Conservation (phyloP, 2,329 filamentous ascomycete genomes). For the Westerdykella sp. region DNA sequence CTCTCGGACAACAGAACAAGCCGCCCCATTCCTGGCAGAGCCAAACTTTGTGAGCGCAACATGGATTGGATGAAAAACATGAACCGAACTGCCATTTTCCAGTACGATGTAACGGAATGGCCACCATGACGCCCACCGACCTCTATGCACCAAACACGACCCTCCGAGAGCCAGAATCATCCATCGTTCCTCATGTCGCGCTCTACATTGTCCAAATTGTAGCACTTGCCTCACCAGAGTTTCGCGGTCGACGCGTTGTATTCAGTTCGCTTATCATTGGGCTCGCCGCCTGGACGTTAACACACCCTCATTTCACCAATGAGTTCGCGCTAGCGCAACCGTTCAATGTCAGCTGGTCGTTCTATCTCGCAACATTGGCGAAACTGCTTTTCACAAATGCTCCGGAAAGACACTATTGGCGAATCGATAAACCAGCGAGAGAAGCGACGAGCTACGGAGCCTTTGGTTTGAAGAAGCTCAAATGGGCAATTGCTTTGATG, state of each 20-base stretch:
- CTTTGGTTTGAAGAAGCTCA: conserved; percentile 6
- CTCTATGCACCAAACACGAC: too few species aligned
- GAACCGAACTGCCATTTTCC: too few species aligned
- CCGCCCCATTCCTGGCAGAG: too few species aligned
- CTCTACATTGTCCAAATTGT: conserved; percentile 5
- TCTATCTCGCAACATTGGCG: conserved; percentile 7
- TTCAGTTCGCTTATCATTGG: background rate
- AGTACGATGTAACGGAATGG: too few species aligned
- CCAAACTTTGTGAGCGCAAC: too few species aligned
- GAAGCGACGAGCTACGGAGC: conserved; percentile 1
- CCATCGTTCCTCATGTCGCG: conserved; percentile 1
- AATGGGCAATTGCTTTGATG: conserved; percentile 6
- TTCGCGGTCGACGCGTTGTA: conserved; percentile 1
- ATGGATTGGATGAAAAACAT: too few species aligned
- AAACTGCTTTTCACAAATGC: conserved; percentile 2
- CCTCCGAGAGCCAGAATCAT: background rate
- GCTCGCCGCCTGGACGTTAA: conserved; percentile 3
- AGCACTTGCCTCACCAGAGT: conserved; percentile 1
- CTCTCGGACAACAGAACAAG: too few species aligned
- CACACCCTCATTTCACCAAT: conserved; percentile 1
- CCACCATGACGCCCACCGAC: too few species aligned
- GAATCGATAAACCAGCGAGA: conserved; percentile 2
- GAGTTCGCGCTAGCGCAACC: conserved; percentile 3
- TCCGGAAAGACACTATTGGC: conserved; percentile 4
- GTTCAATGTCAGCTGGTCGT: conserved; percentile 5